These are phyloP conservation scores for Furcasterigmium sp. DNA, from an alignment of 2,329 filamentous ascomycete genomes.

Conservation along the genomic window DNA sequence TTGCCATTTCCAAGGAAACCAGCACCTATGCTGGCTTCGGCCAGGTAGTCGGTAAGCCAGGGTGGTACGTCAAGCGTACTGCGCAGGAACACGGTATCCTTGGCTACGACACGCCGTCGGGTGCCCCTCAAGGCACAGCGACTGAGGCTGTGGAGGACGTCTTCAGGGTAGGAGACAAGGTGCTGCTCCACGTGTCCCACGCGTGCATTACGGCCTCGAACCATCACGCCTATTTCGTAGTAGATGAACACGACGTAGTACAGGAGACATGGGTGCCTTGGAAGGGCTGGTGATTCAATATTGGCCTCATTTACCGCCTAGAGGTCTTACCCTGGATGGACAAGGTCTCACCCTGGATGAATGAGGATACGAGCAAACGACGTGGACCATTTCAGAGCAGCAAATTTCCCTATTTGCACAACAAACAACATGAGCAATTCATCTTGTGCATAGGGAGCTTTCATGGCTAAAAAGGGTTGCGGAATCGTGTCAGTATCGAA, in stretches of 20 bases:
- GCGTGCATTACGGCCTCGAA: conserved; percentile 30
- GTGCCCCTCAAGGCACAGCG: conserved; percentile 2
- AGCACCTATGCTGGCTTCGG: conserved; percentile 23
- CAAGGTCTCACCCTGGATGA: too few relatives aligned
- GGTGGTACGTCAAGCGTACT: conserved; percentile 26
- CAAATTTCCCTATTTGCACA: too few relatives aligned
- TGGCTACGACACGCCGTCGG: conserved; percentile 7
- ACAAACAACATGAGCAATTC: too few relatives aligned
- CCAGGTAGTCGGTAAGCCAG: conserved; percentile 17
- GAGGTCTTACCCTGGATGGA: too few relatives aligned
- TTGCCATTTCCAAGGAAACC: conserved; percentile 27
- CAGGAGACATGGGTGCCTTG: conserved; percentile 29
- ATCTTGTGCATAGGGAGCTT: too few relatives aligned
- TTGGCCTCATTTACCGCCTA: not conserved
- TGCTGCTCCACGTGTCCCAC: conserved; percentile 25
- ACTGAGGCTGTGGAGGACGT: conserved; percentile 14
- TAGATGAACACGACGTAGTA: conserved; percentile 26
- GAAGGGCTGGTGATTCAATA: conserved; percentile 30
- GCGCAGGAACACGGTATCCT: conserved; percentile 33
- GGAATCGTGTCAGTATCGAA: too few relatives aligned
- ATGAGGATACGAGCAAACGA: too few relatives aligned
- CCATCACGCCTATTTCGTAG: conserved; percentile 28
- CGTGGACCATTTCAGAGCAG: too few relatives aligned
- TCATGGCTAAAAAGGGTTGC: too few relatives aligned
- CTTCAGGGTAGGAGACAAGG: conserved; percentile 26